These are phyloP conservation scores for Mangifera indica DNA, from an alignment of 345 rosid genomes.

Conservation along the genomic window DNA sequence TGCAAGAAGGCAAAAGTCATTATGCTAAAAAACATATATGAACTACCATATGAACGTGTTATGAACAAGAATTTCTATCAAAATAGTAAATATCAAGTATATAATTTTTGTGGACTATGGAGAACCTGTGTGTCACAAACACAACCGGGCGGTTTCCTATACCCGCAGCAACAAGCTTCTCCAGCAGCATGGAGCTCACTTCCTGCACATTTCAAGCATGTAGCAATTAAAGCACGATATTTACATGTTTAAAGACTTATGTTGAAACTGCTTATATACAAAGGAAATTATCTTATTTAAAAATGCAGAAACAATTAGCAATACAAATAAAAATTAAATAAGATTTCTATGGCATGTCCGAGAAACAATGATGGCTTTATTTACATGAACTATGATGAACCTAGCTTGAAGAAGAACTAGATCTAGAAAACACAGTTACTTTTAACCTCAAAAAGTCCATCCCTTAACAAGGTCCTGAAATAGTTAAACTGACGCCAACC, in stretches of 20 bases:
- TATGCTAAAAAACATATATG: not conserved
- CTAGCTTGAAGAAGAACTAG: not conserved
- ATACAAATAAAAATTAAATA: not conserved
- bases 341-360: not conserved
- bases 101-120: slow-evolving; percentile 11
- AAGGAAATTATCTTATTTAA: not conserved
- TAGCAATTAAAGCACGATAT: slow-evolving; percentile 1
- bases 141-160: slow-evolving; percentile 95
- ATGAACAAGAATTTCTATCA: not conserved
- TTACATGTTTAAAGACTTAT: not conserved
- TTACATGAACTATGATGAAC: not conserved
- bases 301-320: not conserved
- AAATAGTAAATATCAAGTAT: not conserved
- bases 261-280: not conserved
- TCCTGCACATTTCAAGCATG: slow-evolving; percentile 52
- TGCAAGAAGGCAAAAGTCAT: slow-evolving; percentile 34
- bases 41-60: not conserved
- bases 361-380: not conserved
- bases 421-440: not conserved
- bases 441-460: not conserved
- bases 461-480: not conserved
- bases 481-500: not conserved
- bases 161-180: slow-evolving; percentile 83
- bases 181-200: slow-evolving; percentile 78
- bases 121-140: slow-evolving; percentile 94